phyloP scores from a whole-genome alignment of 805 yeast genomes.

The Yarrowia sp. region DNA sequence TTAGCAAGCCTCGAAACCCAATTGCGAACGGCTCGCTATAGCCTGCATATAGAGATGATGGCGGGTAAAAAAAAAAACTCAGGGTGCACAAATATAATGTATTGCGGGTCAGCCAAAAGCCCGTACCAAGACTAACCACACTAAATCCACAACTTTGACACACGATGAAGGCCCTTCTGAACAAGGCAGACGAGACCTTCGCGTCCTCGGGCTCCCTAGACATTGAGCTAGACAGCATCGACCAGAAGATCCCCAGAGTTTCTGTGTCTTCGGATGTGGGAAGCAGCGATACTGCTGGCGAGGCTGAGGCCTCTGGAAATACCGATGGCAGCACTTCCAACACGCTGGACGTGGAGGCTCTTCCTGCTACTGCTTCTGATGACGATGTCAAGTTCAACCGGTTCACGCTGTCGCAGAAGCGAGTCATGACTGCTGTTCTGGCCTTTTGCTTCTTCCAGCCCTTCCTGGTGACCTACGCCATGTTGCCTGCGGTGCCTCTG shows the following conservation, averaged over 20 bases:
- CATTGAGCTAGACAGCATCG: slow-evolving; percentile 18
- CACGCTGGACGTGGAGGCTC: background rate
- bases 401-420: slow-evolving; percentile 10
- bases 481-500: slow-evolving; percentile 53
- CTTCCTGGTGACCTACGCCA: slow-evolving; percentile 43
- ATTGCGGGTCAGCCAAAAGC: background rate
- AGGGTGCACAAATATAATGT: background rate
- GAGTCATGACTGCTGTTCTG: slow-evolving; percentile 23
- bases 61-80: slow-evolving; percentile 3
- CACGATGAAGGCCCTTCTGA: slow-evolving; percentile 8
- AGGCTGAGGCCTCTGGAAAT: background rate
- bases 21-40: slow-evolving; percentile 7
- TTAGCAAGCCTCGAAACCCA: slow-evolving; percentile 23
- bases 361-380: slow-evolving; percentile 10
- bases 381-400: slow-evolving; percentile 26
- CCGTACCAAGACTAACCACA: background rate
- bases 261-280: slow-evolving; percentile 3
- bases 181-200: slow-evolving; percentile 19
- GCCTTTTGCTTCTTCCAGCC: slow-evolving; percentile 27
- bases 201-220: slow-evolving; percentile 3
- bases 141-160: no score
- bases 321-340: background rate
- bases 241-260: slow-evolving; percentile 13
- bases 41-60: slow-evolving; percentile 18
- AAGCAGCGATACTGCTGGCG: background rate